Percentiles rank a stretch among this genome's conserved stretches.
Evolutionary conservation across 768 basidiomycete species (phyloP).

Genomic region (Arthromyces matolae): DNA sequence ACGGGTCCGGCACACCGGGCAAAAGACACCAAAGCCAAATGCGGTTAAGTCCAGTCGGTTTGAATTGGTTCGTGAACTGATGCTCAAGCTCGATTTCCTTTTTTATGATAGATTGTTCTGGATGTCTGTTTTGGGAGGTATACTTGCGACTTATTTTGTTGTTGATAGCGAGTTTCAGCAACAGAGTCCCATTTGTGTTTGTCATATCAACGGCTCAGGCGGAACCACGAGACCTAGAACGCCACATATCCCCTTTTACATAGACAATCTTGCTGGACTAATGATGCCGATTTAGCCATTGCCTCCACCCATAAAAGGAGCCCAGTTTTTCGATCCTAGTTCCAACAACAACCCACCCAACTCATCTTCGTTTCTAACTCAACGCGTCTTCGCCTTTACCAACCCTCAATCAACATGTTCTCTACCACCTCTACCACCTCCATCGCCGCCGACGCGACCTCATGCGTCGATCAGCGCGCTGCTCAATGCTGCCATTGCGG

Average conservation of each 20-base stretch:
- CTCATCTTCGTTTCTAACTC: conserved; percentile 13
- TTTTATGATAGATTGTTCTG: conserved; percentile 10
- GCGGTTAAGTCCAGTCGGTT: conserved; percentile 7
- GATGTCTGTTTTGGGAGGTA: conserved; percentile 15
- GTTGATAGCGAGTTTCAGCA: conserved; percentile 4
- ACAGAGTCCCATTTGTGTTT: conserved; percentile 14
- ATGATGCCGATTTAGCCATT: conserved; percentile 23
- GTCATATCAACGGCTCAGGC: conserved; percentile 37
- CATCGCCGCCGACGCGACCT: conserved; percentile 21
- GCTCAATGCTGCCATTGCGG: conserved; percentile 81
- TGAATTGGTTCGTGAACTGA: conserved; percentile 10
- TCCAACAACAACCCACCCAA: conserved; percentile 17
- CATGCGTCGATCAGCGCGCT: conserved; percentile 47
- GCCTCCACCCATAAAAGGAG: conserved; percentile 29
- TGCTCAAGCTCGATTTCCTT: conserved; percentile 13
- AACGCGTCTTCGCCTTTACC: conserved; percentile 9
- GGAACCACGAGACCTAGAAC: conserved; percentile 35
- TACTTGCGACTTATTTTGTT: conserved; percentile 8
- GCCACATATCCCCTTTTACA: conserved; percentile 26
- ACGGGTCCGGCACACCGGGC: conserved; percentile 28
- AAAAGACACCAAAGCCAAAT: conserved; percentile 13
- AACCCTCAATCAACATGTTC: conserved; percentile 22
- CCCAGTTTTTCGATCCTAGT: conserved; percentile 13
- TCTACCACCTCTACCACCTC: conserved; percentile 17
- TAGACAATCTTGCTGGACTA: conserved; percentile 23